Base-by-base conservation (phyloP, 2,329 filamentous ascomycete genomes). In the Knoxdaviesia capensis region DNA sequence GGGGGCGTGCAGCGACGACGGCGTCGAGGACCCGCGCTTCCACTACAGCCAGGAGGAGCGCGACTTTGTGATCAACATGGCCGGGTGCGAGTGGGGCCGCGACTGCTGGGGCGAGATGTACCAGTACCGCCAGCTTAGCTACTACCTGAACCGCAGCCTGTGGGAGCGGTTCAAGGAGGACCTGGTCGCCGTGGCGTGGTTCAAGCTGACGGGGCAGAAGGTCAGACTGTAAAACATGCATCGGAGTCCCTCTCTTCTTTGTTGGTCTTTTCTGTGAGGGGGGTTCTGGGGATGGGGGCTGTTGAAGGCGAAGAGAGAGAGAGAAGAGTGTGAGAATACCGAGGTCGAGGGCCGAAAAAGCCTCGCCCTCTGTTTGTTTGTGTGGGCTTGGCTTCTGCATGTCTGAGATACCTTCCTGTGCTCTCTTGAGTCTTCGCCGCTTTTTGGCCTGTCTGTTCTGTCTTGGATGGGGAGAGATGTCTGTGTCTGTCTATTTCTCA, bases 71-170 rank as follows among this genome's bases (percentile, higher is more conserved):
- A 88, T 98, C 52, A 98, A 94, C 59, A 96, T 98, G 88, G 90
- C 90, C 5, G 90, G 90, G 4, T 98, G 90, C 57, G 81, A 94
- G 59, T 96, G 84, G 80, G 88, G 88, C 4, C 75, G 90, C 40
- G 88, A 98, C 61, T 98, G 90, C 59, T 96, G 88, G 88, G 80
- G 79, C 34, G 90, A 98, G 62, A 94, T 98, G 77, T 94, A 94
- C 63, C 80, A 81, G 57, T 98, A 86, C 63, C 81, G 87, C 41
- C 78, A 94, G 58, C 70, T 93, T 54, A 93, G 85, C 64, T 88
- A 93, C 58, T 78, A 77, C 59, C 70, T 94, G 47, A 94, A 94
- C 64, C 74, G 85, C 41, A 82, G 74, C 41, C 68, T 63, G 43
- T 94, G 85, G 84, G 81, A 92, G 63, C 63, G 63, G 30, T 79